These are phyloP conservation scores for Pestalotiopsis sp. DNA, from an alignment of 2,329 filamentous ascomycete genomes.

Conservation along the genomic window DNA sequence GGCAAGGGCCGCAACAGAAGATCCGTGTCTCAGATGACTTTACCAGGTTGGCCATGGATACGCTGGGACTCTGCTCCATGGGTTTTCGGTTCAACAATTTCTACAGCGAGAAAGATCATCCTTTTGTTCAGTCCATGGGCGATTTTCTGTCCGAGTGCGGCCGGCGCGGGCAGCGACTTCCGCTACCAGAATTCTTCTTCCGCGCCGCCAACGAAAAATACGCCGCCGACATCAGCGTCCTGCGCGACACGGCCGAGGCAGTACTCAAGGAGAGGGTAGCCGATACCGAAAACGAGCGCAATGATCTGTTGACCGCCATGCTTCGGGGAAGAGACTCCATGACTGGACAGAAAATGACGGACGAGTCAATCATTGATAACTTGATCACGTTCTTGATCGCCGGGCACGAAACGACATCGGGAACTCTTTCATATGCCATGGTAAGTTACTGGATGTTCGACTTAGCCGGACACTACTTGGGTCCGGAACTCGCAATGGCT, in stretches of 20 bases:
- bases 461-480: not conserved
- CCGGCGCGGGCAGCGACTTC: constrained; percentile 48
- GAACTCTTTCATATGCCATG: constrained; percentile 49
- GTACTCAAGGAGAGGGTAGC: constrained; percentile 60
- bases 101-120: constrained; percentile 69
- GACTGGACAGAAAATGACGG: constrained; percentile 65
- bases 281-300: constrained; percentile 53
- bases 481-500: not conserved
- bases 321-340: constrained; percentile 66
- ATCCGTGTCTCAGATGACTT: constrained; percentile 61
- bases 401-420: constrained; percentile 59
- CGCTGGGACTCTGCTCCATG: constrained; percentile 64
- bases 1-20: constrained; percentile 39
- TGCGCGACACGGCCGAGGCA: constrained; percentile 59
- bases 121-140: constrained; percentile 70
- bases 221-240: constrained; percentile 51
- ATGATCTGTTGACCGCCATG: constrained; percentile 72
- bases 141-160: constrained; percentile 61
- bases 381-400: constrained; percentile 49
- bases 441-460: not conserved
- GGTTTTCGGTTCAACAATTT: constrained; percentile 66
- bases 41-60: constrained; percentile 63
- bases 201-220: constrained; percentile 52
- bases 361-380: constrained; percentile 67
- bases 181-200: constrained; percentile 51